Evolutionary conservation across 805 yeast genomes (phyloP), one percentile per base, ranked within the genome.

Genomic region (Candida vaughaniae): DNA sequence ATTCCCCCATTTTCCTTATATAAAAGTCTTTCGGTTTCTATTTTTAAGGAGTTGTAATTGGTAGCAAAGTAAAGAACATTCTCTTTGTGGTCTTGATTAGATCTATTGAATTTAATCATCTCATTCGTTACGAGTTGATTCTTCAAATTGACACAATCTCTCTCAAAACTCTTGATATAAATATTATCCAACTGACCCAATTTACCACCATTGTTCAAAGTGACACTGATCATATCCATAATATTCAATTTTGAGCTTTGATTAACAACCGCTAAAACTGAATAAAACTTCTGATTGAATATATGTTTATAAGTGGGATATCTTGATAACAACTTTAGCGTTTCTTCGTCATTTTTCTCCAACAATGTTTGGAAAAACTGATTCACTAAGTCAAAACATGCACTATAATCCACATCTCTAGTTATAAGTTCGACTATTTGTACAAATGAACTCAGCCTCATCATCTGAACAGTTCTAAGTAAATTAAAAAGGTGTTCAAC

Each of bases 21-120:
- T 7, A 62, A 39, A 18, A 73, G 48, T 33, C 78, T 49, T 4
- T 55, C 54, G 1, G 67, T 53, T 41, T 72, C 80, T 3, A 63
- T 41, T 36, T 72, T 76, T 36, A 79, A 49, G 6, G 63, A 52
- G 36, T 73, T 69, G 53, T 80, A 83, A 26, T 64, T 58, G 0
- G 72, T 51, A 3, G 75, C 59, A 47, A 68, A 73, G 41, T 68
- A 75, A 18, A 70, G 66, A 10, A 70, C 56, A 49, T 77, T 82
- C 47, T 82, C 93, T 34, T 73, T 75, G 39, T 69, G 73, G 55
- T 86, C 95, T 48, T 83, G 89, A 3, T 69, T 51, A 35, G 73
- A 70, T 22, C 88, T 66, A 39, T 74, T 69, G 40, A 63, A 69
- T 39, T 71, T 73, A 30, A 71, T 64, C 3, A 69, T 53, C 47